Conservation (phyloP, 495 filamentous ascomycete species). For the Lentithecium fluviatile region DNA sequence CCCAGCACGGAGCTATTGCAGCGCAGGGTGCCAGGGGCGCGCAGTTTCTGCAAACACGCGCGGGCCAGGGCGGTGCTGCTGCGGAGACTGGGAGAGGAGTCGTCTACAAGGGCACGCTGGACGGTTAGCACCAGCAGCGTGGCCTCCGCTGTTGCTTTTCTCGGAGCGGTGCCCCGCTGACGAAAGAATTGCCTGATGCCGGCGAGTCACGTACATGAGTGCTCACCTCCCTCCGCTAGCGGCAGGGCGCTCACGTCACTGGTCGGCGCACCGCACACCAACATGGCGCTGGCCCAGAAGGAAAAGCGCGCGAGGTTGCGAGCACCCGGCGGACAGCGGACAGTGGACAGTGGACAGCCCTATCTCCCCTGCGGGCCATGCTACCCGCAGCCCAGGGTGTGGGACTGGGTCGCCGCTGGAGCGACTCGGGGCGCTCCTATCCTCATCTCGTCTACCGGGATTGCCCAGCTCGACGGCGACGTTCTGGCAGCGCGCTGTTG, state of each 20-base stretch:
- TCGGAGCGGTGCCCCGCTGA: slow-evolving; percentile 21
- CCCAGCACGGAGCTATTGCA: slow-evolving; percentile 12
- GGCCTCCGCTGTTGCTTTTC: slow-evolving; percentile 15
- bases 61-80: no score
- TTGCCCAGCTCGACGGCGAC: no score
- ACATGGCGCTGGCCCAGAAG: slow-evolving; percentile 1
- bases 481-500: no score
- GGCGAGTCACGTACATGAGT: slow-evolving; percentile 23
- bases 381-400: slow-evolving; percentile 29
- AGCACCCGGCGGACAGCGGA: background rate
- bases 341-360: slow-evolving; percentile 26
- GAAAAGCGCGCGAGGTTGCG: background rate
- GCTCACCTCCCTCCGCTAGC: slow-evolving; percentile 1
- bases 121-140: no score
- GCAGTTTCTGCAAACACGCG: background rate
- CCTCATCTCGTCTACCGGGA: slow-evolving; percentile 6
- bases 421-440: background rate
- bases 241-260: slow-evolving; percentile 6
- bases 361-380: slow-evolving; percentile 24
- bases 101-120: no score
- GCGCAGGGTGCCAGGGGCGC: background rate
- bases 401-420: slow-evolving; percentile 10
- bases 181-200: slow-evolving; percentile 23
- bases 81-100: no score
- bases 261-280: slow-evolving; percentile 12